Conservation (phyloP, 192 early-diverging fungal species). For the Allomyces javanicus region DNA sequence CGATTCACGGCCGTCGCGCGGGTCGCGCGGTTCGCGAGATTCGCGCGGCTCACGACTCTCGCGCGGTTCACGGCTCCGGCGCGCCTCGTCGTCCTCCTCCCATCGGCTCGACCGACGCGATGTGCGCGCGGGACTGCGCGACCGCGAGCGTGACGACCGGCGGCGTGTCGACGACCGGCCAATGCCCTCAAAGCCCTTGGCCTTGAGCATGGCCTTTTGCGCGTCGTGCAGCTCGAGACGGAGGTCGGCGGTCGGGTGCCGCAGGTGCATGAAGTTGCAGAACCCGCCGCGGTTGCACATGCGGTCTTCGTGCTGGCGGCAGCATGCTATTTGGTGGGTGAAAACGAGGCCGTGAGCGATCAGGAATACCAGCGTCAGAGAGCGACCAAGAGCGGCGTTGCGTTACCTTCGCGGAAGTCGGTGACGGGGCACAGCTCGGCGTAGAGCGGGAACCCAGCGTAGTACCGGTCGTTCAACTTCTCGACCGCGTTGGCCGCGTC, state of each 20-base stretch:
- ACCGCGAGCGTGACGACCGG: no score
- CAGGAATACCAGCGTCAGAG: background rate
- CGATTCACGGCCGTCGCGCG: no score
- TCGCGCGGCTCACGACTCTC: no score
- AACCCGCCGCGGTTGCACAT: constrained; percentile 91
- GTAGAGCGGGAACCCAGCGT: constrained; percentile 82
- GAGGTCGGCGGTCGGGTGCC: constrained; percentile 55
- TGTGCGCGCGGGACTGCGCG: no score
- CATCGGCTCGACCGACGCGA: no score
- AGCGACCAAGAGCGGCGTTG: background rate
- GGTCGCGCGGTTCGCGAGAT: no score
- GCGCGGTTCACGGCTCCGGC: no score
- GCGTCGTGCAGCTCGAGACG: constrained; percentile 64
- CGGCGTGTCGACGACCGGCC: background rate
- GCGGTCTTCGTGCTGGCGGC: constrained; percentile 83
- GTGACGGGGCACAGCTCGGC: constrained; percentile 93
- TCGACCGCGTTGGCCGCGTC: constrained; percentile 84
- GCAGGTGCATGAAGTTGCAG: constrained; percentile 99
- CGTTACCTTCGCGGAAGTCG: constrained; percentile 68
- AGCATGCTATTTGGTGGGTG: constrained; percentile 43
- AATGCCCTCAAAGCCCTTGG: background rate
- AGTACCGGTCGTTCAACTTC: constrained; percentile 82
- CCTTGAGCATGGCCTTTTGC: constrained; percentile 20
- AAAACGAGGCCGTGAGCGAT: background rate
- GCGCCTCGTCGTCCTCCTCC: no score